Base-by-base conservation (phyloP, 2,329 filamentous ascomycete genomes). In the Fusarium sp. region DNA sequence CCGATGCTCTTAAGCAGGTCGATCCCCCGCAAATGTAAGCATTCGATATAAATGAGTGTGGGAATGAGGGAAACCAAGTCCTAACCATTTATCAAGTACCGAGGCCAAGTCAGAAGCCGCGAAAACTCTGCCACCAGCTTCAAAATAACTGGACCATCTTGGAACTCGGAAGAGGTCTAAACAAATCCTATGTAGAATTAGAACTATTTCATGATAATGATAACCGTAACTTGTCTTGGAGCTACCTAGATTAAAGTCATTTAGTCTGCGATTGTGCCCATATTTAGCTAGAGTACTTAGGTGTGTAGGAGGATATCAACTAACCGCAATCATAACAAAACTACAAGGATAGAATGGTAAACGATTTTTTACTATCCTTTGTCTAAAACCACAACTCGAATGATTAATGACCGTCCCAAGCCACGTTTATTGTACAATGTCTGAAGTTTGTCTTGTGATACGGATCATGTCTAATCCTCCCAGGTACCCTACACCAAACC, bases 1-100 rank as follows among this genome's bases (percentile, higher is more conserved):
- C 77, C 9, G 69, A 79, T 47, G 72, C 65, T 18, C 34, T 69
- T 6, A 62, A 69, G 11, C 71, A 69, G 16, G 45, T 64, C 22
- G 58, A 69, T 8, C 34, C 65, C 31, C 8, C 67, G 22, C 62
- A 70, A 52, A 73, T 57, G 75, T 79, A 70, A 27, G 27, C 27
- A 9, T 4, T 7, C 24, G 9, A 14, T 18, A 6, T 7, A 29
- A 10, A 14, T 6, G 1, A 10, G 14, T 35, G 20, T 6, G 18
- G 22, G 7, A 5, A 27, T 22, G 16, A 24, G 3, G 9, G 20
- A 20, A 18, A 22, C 34, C 14, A 13, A 31, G 31, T 29, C 22
- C 54, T 70, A 31, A 70, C 13, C 9, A 34, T 14, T 16, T 10
- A 27, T 10, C 14, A 54, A 78, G 76, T 52, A 37, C 42, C 6